Evolutionary conservation across 73 alveolate species (phyloP), one percentile per base, ranked within the genome.

Genomic region (Paramecium pentaurelia): DNA sequence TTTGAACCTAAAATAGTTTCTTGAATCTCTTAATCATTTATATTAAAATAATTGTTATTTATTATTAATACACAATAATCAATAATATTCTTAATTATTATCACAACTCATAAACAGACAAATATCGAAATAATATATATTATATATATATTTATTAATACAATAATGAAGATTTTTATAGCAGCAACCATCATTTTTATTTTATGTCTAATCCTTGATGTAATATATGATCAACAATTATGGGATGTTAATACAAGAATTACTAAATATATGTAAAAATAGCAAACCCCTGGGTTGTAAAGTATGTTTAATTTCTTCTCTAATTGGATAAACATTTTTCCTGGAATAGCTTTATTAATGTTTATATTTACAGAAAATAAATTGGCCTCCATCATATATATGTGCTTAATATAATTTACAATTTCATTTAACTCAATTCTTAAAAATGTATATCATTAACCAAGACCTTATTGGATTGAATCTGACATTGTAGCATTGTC

Each of bases 381-480:
- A 75, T 22, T 75, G 14, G 60, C 42, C 20, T 37, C 12, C 42
- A 32, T 75, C 7, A 10, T 75, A 16, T 75, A 75, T 75, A 22
- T 37, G 49, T 32, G 38, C 40, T 27, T 75, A 37, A 40, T 75
- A 8, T 44, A 60, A 30, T 59, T 38, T 10, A 36, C 59, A 34
- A 54, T 85, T n/a, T 60, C 70, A 60, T 34, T 87, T 28, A 73
- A 64, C 59, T 60, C 87, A 10, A 7, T 64, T 37, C 58, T 87
- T 20, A 87, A 87, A 37, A 28, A 60, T 11, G 20, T 87, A 3
- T 87, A 87, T 87, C 93, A 87, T 87, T 44, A 87, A 40, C 93
- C 93, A 12, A 73, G 93, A 51, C 93, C 93, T 87, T 87, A 42
- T 68, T 42, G 71, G 84, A 73, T 87, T 3, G 70, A 59, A 40